These are phyloP conservation scores for Cyberlindnera bimundalis DNA, from an alignment of 805 yeast genomes.

Conservation along the genomic window DNA sequence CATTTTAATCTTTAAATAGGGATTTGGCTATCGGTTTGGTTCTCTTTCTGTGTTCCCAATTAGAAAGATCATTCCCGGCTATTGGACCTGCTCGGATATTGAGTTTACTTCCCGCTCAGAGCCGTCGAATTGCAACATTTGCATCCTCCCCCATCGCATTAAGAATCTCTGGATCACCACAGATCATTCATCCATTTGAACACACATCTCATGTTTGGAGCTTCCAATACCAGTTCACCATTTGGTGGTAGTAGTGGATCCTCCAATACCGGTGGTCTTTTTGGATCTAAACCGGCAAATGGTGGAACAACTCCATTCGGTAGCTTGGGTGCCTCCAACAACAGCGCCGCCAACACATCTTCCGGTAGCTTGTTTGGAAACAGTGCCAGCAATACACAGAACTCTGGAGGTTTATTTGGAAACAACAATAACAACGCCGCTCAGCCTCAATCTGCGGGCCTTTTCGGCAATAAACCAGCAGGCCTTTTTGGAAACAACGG, in stretches of 20 bases:
- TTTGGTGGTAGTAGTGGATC: conserved; percentile 15
- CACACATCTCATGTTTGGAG: conserved; percentile 12
- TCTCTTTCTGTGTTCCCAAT: neutral
- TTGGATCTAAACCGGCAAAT: conserved; percentile 12
- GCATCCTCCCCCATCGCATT: too few relatives aligned
- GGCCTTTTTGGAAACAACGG: conserved; percentile 22
- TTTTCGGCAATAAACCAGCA: conserved; percentile 13
- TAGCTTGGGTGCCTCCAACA: conserved; percentile 11
- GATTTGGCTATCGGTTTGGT: neutral
- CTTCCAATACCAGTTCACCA: conserved; percentile 15
- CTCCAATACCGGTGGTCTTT: conserved; percentile 8
- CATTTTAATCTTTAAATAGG: too few relatives aligned
- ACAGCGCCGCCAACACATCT: conserved; percentile 6
- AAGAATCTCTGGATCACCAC: neutral
- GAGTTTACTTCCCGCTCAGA: neutral
- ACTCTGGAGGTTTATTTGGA: conserved; percentile 18
- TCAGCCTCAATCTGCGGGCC: conserved; percentile 11
- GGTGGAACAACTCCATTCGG: conserved; percentile 8
- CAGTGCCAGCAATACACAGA: neutral
- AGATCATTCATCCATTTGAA: neutral
- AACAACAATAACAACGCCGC: conserved; percentile 3
- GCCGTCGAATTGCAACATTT: too few relatives aligned
- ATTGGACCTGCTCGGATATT: neutral
- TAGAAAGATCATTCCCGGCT: neutral
- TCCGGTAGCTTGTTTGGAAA: conserved; percentile 18